These are phyloP conservation scores for Neoboletus subvelutipes DNA, from an alignment of 768 basidiomycete genomes.

Conservation along the genomic window DNA sequence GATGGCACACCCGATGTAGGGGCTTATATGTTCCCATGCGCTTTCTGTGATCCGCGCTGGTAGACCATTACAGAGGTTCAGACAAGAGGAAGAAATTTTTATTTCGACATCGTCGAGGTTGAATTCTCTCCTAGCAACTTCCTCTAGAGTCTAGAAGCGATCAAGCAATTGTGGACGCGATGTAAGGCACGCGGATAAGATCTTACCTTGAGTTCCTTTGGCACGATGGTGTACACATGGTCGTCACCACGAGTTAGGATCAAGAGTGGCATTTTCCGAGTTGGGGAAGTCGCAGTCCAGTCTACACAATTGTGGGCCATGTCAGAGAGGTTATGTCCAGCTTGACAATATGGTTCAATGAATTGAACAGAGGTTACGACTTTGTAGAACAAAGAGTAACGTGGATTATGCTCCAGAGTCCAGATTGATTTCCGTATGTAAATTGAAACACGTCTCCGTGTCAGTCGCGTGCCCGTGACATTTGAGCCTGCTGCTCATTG, in stretches of 20 bases:
- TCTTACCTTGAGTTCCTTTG: conserved; percentile 18
- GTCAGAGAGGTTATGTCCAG: neutral
- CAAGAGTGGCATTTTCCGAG: conserved; percentile 19
- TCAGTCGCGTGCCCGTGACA: conserved; percentile 17
- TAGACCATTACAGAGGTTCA: conserved; percentile 18
- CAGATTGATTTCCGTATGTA: neutral
- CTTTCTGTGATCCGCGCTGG: conserved; percentile 24
- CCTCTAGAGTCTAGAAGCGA: conserved; percentile 13
- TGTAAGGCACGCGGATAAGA: neutral
- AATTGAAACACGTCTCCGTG: conserved; percentile 6
- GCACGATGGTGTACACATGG: conserved; percentile 20
- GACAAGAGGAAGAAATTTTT: conserved; percentile 18
- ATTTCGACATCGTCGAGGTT: conserved; percentile 17
- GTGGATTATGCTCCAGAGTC: neutral
- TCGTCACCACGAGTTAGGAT: conserved; percentile 18
- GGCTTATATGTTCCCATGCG: conserved; percentile 18
- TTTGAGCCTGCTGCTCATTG: too few relatives aligned
- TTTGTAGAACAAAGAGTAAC: neutral
- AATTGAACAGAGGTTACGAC: too few relatives aligned
- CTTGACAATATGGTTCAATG: too few relatives aligned
- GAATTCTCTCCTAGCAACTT: conserved; percentile 22
- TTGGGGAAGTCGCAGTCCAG: conserved; percentile 22
- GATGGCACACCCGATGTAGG: conserved; percentile 26
- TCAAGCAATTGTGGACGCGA: neutral
- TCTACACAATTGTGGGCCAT: conserved; percentile 31